Base-by-base conservation (phyloP, 202 grass and related monocot species). In the Zoysia matrella region DNA sequence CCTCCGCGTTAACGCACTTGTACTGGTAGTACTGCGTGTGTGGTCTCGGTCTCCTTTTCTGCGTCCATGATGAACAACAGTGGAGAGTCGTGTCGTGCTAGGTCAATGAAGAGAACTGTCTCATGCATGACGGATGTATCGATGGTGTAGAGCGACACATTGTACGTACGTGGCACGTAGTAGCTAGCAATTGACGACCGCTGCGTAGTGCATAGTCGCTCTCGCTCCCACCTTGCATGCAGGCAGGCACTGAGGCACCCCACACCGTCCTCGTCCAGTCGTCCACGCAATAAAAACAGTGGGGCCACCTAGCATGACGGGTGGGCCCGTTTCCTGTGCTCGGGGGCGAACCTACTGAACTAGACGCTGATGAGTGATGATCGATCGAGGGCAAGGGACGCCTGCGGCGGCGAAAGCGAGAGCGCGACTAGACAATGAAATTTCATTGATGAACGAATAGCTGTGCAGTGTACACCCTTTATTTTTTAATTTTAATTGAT, bases 341-440 rank as follows among this genome's bases (percentile, higher is more conserved):
- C 73, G 58, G 16, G 51, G 46, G 51, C 30, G 54, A 75, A 53
- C 72, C 73, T 75, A 51, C 71, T 67, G 22, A 30, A 30, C 22
- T 30, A 30, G 22, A 30, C 22, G 22, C 22, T 30, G 22, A 30
- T 30, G 22, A 30, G 22, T 30, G 22, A 30, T 30, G 22, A 30
- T 30, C 22, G 22, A 30, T 30, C 22, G 18, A 39, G 54, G 51
- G 64, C 22, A 40, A 55, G 49, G 52, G 45, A 54, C 63, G 76
- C 85, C 87, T 87, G 76, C 73, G 72, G 85, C 60, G 76, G 81
- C 75, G 84, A 83, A 69, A 80, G 77, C 43, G 7, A 39, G 52
- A 84, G 60, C 85, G 81, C 77, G 85, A 85, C 76, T 77, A 46
- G 89, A 91, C 81, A 84, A 81, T 67, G 22, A 30, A 30, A 30